phyloP scores from a whole-genome alignment of 106 monocot genomes.

The Alisma plantagoaquatica region DNA sequence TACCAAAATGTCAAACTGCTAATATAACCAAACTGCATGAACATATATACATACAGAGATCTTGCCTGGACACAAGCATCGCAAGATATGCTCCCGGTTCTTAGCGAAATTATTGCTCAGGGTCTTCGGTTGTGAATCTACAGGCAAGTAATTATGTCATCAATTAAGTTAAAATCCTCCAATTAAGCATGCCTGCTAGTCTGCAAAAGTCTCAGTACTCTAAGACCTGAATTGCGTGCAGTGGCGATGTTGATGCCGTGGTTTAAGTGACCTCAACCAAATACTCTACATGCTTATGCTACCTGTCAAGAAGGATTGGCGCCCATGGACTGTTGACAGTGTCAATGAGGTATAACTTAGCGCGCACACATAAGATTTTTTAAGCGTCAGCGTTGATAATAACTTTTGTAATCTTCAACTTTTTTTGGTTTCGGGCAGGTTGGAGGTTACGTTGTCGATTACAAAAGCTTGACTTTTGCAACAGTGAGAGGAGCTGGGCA shows the following conservation, averaged over 20 bases:
- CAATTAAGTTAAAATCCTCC: too few relatives aligned
- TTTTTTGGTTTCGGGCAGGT: too few relatives aligned
- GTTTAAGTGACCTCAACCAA: not conserved
- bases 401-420: not conserved
- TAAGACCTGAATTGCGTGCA: not conserved
- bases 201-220: not conserved
- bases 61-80: slow-evolving; percentile 9
- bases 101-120: slow-evolving; percentile 12
- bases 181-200: not conserved
- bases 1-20: too few relatives aligned
- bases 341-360: too few relatives aligned
- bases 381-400: not conserved
- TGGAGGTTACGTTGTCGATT: slow-evolving; percentile 15
- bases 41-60: not conserved
- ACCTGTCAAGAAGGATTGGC: not conserved
- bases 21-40: too few relatives aligned
- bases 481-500: too few relatives aligned
- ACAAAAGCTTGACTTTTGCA: slow-evolving; percentile 17
- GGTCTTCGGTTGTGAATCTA: slow-evolving; percentile 27
- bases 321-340: not conserved
- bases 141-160: slow-evolving; percentile 4
- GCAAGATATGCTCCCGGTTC: slow-evolving; percentile 8
- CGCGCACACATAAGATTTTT: not conserved
- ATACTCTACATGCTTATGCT: not conserved
- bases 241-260: not conserved